Base-by-base conservation (phyloP, 306 rosid species). In the Prunus mira region DNA sequence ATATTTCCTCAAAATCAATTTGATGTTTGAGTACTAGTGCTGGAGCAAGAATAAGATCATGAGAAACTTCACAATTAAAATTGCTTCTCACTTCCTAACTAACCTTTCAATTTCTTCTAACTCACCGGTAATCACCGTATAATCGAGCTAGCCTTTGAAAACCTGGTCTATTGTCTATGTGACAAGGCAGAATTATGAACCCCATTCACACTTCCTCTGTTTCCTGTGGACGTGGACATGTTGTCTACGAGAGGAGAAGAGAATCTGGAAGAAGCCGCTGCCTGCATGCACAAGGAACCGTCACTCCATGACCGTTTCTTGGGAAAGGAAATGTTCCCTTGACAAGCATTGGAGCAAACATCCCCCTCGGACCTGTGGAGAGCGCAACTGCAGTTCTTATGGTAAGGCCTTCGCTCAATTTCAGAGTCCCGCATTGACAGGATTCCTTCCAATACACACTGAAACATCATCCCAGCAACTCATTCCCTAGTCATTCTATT, bases 371-470 rank as follows among this genome's bases (percentile, higher is more conserved):
- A 28, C 43, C 9, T 38, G 78, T 78, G 79, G 12, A 81, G 84
- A 1, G 81, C 82, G 19, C 83, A 84, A 13, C 74, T 15, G 67
- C 85, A 84, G 72, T 81, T 78, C 47, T 78, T 75, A 68, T 81
- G 97, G 86, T 88, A 91, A 28, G 98, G 98, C 76, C 93, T 87
- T 63, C 96, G 12, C 58, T 87, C 89, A 46, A 85, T 77, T 55
- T 82, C 89, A 17, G 27, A 85, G 73, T 89, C 93, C 32, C 76
- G 73, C 77, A 82, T 18, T 56, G 92, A 84, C 22, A 89, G 65
- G 70, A 90, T 82, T 83, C 86, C 95, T 84, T 85, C 85, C 80
- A 81, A 88, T 22, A 89, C 88, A 65, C 82, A 73, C 77, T 75
- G 69, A 76, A 83, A 60, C 76, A 85, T 65, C 82, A 80, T 78